Evolutionary conservation across 805 yeast species (phyloP), one percentile per base, ranked within the genome.

Genomic region (Wickerhamomyces canadensis): DNA sequence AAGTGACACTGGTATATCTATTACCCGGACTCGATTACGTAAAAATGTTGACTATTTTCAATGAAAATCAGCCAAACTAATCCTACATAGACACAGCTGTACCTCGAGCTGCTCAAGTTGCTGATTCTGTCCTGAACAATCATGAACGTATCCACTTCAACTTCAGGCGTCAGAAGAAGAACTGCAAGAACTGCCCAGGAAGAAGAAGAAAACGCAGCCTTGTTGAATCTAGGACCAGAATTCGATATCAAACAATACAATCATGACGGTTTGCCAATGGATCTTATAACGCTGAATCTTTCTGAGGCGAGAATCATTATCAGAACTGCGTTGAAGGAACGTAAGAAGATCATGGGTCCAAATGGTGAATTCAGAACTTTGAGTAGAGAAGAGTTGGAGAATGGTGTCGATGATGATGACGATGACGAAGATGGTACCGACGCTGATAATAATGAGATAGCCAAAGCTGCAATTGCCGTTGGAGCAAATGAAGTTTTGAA

Each of bases 171-270:
- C 31, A 76, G 87, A 57, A 79, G 95, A 65, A 76, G 95, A 61
- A 76, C 80, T 35, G 67, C 62, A 28, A 74, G 68, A 40, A 80
- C 78, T 41, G 71, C 77, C 30, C 52, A 50, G 30, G 89, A 80
- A 41, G 95, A 85, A 46, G 97, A 89, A 54, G 98, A 91, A 56
- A 94, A 93, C 54, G 94, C 98, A 0, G 78, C 96, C 0, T 72
- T 75, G 35, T 71, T 93, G 49, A 82, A 84, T 54, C 73, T 93
- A 39, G 98, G 98, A 9, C 91, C 95, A 19, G 98, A 93, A 64
- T 93, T 93, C 56, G 89, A 81, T 51, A 62, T 83, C 36, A 76
- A 74, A 24, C 97, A 89, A 58, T 63, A 80, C 26, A 81, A 85
- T 45, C 89, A 89, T 58, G 79, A 79, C 36, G 96, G 96, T 15